phyloP scores from a whole-genome alignment of 2,329 filamentous ascomycete species.

The Paraphaeosphaeria minitans region DNA sequence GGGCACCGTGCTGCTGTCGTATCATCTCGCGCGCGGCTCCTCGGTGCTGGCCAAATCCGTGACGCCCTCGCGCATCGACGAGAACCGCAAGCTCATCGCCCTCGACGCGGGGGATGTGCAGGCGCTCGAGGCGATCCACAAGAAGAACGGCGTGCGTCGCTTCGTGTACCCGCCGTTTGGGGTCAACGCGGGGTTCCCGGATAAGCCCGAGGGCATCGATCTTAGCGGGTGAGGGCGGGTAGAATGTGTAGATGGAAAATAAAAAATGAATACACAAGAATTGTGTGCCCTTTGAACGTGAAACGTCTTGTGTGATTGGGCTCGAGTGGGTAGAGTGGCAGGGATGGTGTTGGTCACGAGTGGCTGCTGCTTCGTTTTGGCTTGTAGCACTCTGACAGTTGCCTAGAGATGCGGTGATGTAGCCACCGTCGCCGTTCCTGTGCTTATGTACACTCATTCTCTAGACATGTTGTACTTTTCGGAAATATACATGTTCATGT shows the following conservation, averaged over 20 bases:
- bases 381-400: no score
- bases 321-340: background rate
- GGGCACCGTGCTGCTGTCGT: slow-evolving; percentile 70
- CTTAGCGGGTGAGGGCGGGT: slow-evolving; percentile 36
- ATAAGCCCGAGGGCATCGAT: slow-evolving; percentile 50
- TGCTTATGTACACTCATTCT: no score
- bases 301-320: no score
- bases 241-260: background rate
- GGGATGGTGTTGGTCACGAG: background rate
- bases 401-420: no score
- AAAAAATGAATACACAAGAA: no score
- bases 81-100: slow-evolving; percentile 70
- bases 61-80: slow-evolving; percentile 69
- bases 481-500: no score
- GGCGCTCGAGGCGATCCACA: slow-evolving; percentile 52
- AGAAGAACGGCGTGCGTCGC: slow-evolving; percentile 53
- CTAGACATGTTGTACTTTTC: no score
- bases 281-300: no score
- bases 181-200: slow-evolving; percentile 56
- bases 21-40: slow-evolving; percentile 70
- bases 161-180: slow-evolving; percentile 58
- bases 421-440: no score
- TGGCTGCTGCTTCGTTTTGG: no score
- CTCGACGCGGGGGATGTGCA: slow-evolving; percentile 68
- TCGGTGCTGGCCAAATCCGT: slow-evolving; percentile 78